These are phyloP conservation scores for Nephelium lappaceum DNA, from an alignment of 345 rosid species.

Conservation along the genomic window DNA sequence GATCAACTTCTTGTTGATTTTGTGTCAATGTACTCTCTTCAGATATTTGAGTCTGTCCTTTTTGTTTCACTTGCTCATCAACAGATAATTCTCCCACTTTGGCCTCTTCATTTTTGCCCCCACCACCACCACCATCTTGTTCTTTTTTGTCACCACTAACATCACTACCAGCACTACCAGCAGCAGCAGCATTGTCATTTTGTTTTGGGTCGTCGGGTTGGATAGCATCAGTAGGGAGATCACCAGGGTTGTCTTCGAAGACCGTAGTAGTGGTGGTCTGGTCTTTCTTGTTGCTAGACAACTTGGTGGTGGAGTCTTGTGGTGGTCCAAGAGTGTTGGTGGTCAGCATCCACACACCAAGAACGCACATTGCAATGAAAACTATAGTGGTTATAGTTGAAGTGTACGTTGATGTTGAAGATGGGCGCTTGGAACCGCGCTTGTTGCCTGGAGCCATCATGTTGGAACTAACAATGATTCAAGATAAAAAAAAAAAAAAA, in stretches of 20 bases:
- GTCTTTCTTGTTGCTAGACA: constrained; percentile 27
- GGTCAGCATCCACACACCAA: constrained; percentile 84
- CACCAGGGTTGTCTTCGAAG: constrained; percentile 81
- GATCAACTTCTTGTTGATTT: constrained; percentile 35
- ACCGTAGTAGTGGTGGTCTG: constrained; percentile 25
- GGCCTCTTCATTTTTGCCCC: constrained; percentile 8
- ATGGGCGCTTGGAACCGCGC: constrained; percentile 54
- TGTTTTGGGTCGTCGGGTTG: constrained; percentile 57
- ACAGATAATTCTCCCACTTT: constrained; percentile 29
- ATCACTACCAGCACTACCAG: not conserved
- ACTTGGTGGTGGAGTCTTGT: constrained; percentile 38
- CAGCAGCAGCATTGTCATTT: not conserved
- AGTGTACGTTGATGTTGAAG: constrained; percentile 52
- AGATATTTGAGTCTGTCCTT: constrained; percentile 39
- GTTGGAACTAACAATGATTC: not conserved
- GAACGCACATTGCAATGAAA: constrained; percentile 63
- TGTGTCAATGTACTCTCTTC: constrained; percentile 44
- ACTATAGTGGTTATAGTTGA: constrained; percentile 68
- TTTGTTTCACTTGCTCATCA: constrained; percentile 41
- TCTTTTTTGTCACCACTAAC: not conserved
- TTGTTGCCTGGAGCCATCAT: constrained; percentile 63
- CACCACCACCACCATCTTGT: constrained; percentile 13
- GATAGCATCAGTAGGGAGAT: constrained; percentile 83
- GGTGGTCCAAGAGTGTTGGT: constrained; percentile 55
- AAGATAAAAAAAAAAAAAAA: not conserved